phyloP scores from a whole-genome alignment of 768 basidiomycete genomes.

The Amanita jacksonii region DNA sequence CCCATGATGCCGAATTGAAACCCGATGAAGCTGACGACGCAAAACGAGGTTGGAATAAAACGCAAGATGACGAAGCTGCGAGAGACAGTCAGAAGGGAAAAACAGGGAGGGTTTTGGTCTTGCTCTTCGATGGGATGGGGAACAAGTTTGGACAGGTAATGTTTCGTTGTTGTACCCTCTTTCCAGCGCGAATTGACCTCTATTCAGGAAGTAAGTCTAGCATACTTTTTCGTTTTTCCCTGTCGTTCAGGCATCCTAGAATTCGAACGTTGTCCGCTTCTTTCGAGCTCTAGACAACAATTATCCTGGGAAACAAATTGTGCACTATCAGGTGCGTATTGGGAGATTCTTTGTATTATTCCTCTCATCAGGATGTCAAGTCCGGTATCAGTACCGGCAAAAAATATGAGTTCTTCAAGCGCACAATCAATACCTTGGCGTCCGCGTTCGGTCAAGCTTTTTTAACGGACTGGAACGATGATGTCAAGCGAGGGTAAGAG shows the following conservation, averaged over 20 bases:
- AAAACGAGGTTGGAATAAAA: too few relatives aligned
- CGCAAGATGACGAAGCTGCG: too few relatives aligned
- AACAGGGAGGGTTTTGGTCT: too few relatives aligned
- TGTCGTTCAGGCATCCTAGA: background rate
- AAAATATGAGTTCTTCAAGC: constrained; percentile 2
- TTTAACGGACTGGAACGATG: background rate
- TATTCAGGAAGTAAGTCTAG: background rate
- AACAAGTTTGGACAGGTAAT: constrained; percentile 6
- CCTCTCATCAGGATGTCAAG: too few relatives aligned
- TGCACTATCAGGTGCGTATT: too few relatives aligned
- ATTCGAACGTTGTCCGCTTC: constrained; percentile 7
- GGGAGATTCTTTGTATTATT: too few relatives aligned
- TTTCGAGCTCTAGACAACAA: constrained; percentile 1
- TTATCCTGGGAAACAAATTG: background rate
- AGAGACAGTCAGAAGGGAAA: too few relatives aligned
- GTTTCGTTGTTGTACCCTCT: background rate
- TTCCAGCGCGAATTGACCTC: background rate
- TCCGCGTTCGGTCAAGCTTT: constrained; percentile 2
- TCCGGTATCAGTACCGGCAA: constrained; percentile 5
- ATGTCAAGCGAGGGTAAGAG: constrained; percentile 8
- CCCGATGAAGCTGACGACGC: too few relatives aligned
- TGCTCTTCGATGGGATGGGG: constrained; percentile 4
- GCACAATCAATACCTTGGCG: background rate
- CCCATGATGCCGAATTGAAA: too few relatives aligned
- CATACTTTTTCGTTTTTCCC: background rate